These are phyloP conservation scores for Achaetomiella virescens DNA, from an alignment of 495 filamentous ascomycete species.

Conservation along the genomic window DNA sequence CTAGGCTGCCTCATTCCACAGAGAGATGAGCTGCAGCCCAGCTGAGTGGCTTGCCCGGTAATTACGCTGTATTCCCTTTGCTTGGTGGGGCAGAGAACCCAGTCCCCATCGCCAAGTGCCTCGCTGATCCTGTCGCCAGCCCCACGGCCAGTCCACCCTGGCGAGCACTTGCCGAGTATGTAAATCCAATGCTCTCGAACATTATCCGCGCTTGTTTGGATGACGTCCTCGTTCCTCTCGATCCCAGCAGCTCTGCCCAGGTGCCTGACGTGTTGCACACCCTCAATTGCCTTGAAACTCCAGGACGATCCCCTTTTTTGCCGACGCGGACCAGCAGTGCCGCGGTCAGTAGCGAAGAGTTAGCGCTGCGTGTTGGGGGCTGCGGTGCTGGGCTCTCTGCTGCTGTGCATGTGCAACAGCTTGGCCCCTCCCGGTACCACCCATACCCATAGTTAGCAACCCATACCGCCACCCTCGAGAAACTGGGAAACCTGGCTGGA, in stretches of 20 bases:
- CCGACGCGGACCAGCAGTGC: not conserved
- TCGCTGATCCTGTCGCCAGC: conserved; percentile 1
- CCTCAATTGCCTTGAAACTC: not conserved
- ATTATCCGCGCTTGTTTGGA: conserved; percentile 1
- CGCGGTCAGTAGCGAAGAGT: not conserved
- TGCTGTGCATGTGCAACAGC: not conserved
- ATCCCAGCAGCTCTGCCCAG: not conserved
- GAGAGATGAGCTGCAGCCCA: too few relatives aligned
- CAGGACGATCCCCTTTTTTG: not conserved
- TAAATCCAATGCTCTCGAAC: not conserved
- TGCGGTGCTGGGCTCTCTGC: not conserved
- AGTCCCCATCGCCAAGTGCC: not conserved
- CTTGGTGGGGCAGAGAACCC: not conserved
- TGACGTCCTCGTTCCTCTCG: conserved; percentile 15
- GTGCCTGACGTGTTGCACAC: conserved; percentile 7
- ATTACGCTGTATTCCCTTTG: not conserved
- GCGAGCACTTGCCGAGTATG: not conserved
- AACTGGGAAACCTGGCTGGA: conserved; percentile 9
- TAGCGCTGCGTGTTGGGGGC: not conserved
- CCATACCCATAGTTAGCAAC: not conserved
- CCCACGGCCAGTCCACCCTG: conserved; percentile 5
- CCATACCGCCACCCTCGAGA: not conserved
- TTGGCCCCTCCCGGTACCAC: too few relatives aligned
- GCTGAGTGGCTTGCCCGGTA: too few relatives aligned
- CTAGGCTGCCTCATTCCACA: too few relatives aligned